Conservation (phyloP, 2,329 filamentous ascomycete species). For the Calonectria leucothoes region DNA sequence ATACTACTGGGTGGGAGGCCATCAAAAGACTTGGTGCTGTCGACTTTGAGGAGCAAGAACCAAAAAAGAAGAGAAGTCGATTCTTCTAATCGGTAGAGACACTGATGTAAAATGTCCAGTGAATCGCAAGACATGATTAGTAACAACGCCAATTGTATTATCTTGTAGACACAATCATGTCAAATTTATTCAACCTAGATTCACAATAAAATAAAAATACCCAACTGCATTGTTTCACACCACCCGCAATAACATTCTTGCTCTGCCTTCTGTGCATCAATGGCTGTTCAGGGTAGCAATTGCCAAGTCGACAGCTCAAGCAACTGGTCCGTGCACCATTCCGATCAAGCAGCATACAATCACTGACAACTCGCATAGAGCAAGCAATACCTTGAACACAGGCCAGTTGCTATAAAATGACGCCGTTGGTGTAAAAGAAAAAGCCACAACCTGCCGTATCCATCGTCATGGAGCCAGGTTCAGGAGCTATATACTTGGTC, state of each 20-base stretch:
- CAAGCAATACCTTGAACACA: background rate
- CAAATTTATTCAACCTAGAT: background rate
- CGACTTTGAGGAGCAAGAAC: slow-evolving; percentile 12
- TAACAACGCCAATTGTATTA: background rate
- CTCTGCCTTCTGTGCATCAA: background rate
- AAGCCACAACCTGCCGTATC: background rate
- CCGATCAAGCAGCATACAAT: background rate
- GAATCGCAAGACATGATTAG: too few relatives aligned
- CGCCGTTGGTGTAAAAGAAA: background rate
- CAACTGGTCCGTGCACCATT: background rate
- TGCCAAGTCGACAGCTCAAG: background rate
- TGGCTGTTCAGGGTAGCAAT: background rate
- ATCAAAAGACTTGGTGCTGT: slow-evolving; percentile 30
- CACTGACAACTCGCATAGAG: background rate
- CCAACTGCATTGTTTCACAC: background rate
- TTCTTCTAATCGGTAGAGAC: slow-evolving; percentile 27
- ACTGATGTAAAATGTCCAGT: background rate
- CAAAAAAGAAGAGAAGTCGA: slow-evolving; percentile 32
- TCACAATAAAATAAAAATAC: background rate
- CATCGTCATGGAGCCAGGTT: slow-evolving; percentile 9
- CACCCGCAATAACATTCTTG: background rate
- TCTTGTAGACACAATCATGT: background rate
- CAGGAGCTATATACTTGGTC: slow-evolving; percentile 13
- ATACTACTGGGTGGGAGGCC: slow-evolving; percentile 40
- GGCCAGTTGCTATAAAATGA: background rate